phyloP scores from a whole-genome alignment of 1,284 basidiomycete species.

The Hortiboletus rubellus region DNA sequence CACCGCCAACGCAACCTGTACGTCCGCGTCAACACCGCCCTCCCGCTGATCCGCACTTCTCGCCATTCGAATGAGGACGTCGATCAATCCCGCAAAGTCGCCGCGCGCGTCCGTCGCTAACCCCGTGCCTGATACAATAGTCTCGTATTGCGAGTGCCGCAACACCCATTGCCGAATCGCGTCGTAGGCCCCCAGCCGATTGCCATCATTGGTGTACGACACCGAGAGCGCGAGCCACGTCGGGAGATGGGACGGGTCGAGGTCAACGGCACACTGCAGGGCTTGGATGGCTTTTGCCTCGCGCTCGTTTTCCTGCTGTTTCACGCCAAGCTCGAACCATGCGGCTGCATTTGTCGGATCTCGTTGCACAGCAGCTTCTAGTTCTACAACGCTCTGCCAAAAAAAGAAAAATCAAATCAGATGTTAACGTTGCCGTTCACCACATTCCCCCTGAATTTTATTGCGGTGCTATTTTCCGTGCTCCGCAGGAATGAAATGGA shows the following conservation, averaged over 20 bases:
- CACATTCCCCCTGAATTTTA: neutral
- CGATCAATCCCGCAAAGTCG: conserved; percentile 53
- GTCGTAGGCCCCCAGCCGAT: conserved; percentile 70
- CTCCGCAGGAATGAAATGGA: conserved; percentile 17
- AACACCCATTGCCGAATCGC: conserved; percentile 84
- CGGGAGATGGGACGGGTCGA: conserved; percentile 75
- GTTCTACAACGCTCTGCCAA: conserved; percentile 77
- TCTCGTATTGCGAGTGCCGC: conserved; percentile 22
- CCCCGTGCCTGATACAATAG: conserved; percentile 46
- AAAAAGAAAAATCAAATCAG: conserved; percentile 8
- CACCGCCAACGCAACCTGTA: conserved; percentile 94
- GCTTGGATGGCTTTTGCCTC: conserved; percentile 91
- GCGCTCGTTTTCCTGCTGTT: conserved; percentile 98
- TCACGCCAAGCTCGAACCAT: conserved; percentile 94
- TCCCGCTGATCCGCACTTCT: conserved; percentile 42
- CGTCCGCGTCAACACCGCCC: conserved; percentile 77
- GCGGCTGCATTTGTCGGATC: conserved; percentile 70
- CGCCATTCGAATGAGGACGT: conserved; percentile 70
- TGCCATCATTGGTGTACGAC: conserved; percentile 90
- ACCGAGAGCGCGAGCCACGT: conserved; percentile 93
- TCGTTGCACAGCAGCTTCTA: conserved; percentile 87
- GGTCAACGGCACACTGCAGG: conserved; percentile 76
- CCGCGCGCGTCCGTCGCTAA: conserved; percentile 36
- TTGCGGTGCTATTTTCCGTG: conserved; percentile 3
- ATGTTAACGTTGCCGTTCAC: conserved; percentile 18